These are phyloP conservation scores for Phytophthora ramorum DNA, from an alignment of 352 stramenopile species.

Conservation along the genomic window DNA sequence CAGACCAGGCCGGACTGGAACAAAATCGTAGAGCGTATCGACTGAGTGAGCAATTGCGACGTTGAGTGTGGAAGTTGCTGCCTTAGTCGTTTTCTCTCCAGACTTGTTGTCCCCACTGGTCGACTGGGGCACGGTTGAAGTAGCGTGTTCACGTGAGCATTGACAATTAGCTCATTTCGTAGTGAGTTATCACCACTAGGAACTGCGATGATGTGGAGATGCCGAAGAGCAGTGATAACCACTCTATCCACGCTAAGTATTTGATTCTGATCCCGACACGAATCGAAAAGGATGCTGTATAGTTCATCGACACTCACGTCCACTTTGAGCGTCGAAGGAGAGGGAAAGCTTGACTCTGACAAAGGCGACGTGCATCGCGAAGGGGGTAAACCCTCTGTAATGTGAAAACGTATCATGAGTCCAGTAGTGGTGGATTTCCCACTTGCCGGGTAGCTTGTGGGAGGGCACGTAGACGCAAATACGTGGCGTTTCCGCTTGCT, in stretches of 20 bases:
- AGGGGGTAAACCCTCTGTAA: constrained; percentile 24
- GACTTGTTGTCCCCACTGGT: constrained; percentile 3
- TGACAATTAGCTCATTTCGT: constrained; percentile 47
- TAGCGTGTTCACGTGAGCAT: constrained; percentile 41
- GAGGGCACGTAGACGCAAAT: constrained; percentile 41
- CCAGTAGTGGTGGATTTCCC: constrained; percentile 2
- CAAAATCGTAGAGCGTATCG: constrained; percentile 24
- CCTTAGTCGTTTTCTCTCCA: constrained; percentile 34
- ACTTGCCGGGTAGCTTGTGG: constrained; percentile 17
- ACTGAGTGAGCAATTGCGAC: constrained; percentile 19
- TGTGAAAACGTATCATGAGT: constrained; percentile 42
- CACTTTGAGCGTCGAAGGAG: constrained; percentile 19
- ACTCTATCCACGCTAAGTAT: constrained; percentile 48
- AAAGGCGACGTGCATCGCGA: constrained; percentile 5
- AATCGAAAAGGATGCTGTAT: constrained; percentile 28
- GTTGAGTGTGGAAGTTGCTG: constrained; percentile 25
- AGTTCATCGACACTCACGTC: constrained; percentile 44
- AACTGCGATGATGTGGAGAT: constrained; percentile 54
- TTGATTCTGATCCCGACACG: constrained; percentile 1
- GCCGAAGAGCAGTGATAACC: constrained; percentile 35
- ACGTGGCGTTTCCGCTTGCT: constrained; percentile 43
- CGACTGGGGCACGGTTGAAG: constrained; percentile 27
- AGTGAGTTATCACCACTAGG: constrained; percentile 24
- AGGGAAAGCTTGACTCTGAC: background rate
- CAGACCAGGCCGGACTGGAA: constrained; percentile 66